A percentile compares a stretch with the other conserved stretches of the same genome.
These are phyloP conservation scores for Limonium bicolor DNA, from an alignment of 148 eudicot genomes.

Conservation along the genomic window DNA sequence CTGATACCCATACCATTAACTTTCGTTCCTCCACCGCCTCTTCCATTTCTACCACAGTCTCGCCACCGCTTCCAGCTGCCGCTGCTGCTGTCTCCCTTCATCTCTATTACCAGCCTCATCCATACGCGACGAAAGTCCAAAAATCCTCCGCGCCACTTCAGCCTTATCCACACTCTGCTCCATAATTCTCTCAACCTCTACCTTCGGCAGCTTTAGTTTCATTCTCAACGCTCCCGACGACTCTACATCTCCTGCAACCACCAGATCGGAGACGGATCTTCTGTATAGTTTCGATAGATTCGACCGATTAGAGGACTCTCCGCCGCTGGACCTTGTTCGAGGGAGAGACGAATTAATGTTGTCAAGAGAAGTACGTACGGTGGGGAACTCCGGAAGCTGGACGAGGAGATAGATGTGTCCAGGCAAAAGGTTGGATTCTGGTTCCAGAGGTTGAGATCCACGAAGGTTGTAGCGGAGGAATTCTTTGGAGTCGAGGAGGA, in stretches of 20 bases:
- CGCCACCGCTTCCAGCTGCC: too few species aligned
- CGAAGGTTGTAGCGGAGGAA: slow-evolving; percentile 43
- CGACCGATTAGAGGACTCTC: slow-evolving; percentile 20
- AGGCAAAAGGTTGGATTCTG: slow-evolving; percentile 23
- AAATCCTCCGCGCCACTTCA: slow-evolving; percentile 41
- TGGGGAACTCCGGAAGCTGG: slow-evolving; percentile 36
- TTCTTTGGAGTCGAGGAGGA: slow-evolving; percentile 43
- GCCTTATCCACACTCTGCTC: slow-evolving; percentile 36
- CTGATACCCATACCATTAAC: too few species aligned
- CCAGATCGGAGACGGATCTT: slow-evolving; percentile 27
- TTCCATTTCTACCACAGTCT: too few species aligned
- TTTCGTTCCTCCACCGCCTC: too few species aligned
- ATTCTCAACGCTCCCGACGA: slow-evolving; percentile 15
- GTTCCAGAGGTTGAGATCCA: slow-evolving; percentile 42
- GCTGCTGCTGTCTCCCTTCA: too few species aligned
- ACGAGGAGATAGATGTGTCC: slow-evolving; percentile 55
- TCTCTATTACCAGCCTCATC: slow-evolving; percentile 2
- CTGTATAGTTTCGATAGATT: slow-evolving; percentile 10
- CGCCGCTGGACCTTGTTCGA: slow-evolving; percentile 20
- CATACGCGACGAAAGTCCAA: slow-evolving; percentile 34
- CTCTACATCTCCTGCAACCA: not conserved
- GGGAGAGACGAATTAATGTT: too few species aligned
- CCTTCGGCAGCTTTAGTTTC: slow-evolving; percentile 52
- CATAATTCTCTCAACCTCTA: slow-evolving; percentile 29
- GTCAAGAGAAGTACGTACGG: not conserved